Base-by-base conservation (phyloP, 495 filamentous ascomycete species). In the Penicillium robsamsonii region DNA sequence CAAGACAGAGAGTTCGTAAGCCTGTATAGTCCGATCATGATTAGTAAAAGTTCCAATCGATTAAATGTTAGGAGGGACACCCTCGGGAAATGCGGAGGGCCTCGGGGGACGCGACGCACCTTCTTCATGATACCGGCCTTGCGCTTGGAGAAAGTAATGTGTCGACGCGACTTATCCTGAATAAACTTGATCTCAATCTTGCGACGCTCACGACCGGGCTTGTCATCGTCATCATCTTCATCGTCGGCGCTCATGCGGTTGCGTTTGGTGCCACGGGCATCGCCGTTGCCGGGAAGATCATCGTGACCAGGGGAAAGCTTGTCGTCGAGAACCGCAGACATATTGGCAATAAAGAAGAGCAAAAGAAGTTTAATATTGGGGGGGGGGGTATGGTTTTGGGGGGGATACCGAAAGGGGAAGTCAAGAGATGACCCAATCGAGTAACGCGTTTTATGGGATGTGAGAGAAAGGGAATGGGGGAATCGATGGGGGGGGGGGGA, bases 111-210 rank as follows among this genome's bases (percentile, higher is more conserved):
- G 69, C 73, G 71, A 67, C 52, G 59, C 72, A 97, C 94, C 92
- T 99, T 99, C 84, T 99, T 99, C 94, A 99, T 99, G 77, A 99
- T 99, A 67, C 94, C 94, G 56, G 94, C 94, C 83, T 99, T 99
- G 73, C 94, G 92, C 87, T 99, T 99, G 61, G 95, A 97, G 76
- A 99, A 99, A 60, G 94, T 99, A 73, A 99, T 99, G 80, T 99
- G 94, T 54, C 94, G 89, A 79, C 94, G 92, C 78, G 94, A 97
- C 82, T 99, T 99, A 79, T 99, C 94, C 75, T 92, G 92, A 70
- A 99, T 99, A 77, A 99, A 99, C 83, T 99, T 99, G 79, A 99
- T 99, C 79, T 99, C 94, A 66, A 99, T 99, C 86, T 99, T 99
- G 73, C 94, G 84, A 68, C 94, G 87, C 84, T 99, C 94, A 80